Evolutionary conservation across 768 basidiomycete genomes (phyloP).

Genomic region (Fomitopsis pulvina): DNA sequence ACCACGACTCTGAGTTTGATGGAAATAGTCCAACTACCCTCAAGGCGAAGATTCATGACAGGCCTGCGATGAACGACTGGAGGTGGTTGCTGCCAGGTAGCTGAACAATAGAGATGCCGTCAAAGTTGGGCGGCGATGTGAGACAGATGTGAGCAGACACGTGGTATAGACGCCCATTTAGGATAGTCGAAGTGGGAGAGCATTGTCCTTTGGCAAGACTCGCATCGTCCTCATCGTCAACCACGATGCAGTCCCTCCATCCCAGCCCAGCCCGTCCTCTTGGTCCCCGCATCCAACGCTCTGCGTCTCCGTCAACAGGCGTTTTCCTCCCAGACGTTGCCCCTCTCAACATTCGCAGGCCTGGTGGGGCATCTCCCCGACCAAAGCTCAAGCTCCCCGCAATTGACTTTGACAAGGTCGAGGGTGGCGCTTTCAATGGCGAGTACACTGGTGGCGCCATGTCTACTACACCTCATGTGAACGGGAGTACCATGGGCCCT

Average conservation of each 20-base stretch:
- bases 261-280: conserved; percentile 33
- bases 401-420: conserved; percentile 15
- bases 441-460: conserved; percentile 23
- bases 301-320: conserved; percentile 34
- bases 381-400: conserved; percentile 32
- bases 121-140: conserved; percentile 1
- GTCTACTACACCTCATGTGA: conserved; percentile 27
- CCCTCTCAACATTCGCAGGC: conserved; percentile 38
- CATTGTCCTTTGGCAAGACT: background rate
- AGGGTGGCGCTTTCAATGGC: conserved; percentile 15
- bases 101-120: background rate
- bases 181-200: background rate
- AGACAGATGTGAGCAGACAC: background rate
- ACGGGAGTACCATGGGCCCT: conserved; percentile 25
- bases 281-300: conserved; percentile 43
- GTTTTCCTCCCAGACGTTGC: conserved; percentile 25
- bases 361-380: conserved; percentile 23
- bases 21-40: background rate
- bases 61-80: background rate
- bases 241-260: conserved; percentile 22
- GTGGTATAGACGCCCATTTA: conserved; percentile 1
- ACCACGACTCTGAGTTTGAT: background rate
- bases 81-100: background rate
- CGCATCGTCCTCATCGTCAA: conserved; percentile 12
- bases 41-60: too few species aligned